These are phyloP conservation scores for Monilinia polystroma DNA, from an alignment of 2,329 filamentous ascomycete species.

Conservation along the genomic window DNA sequence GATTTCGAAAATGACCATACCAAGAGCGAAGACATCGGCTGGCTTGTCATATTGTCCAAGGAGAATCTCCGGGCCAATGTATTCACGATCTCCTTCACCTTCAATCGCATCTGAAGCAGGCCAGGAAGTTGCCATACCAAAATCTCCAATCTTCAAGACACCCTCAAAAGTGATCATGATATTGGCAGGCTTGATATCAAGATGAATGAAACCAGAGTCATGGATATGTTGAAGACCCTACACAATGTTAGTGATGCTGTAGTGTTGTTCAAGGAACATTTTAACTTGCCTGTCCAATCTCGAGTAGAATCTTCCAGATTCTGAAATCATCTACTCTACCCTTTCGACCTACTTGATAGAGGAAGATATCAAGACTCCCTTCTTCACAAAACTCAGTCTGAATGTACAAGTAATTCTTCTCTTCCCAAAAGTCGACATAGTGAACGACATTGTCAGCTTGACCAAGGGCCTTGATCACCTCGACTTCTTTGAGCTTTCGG, in stretches of 20 bases:
- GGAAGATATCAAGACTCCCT: conserved; percentile 82
- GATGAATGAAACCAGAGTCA: conserved; percentile 78
- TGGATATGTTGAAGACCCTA: conserved; percentile 91
- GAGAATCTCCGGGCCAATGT: conserved; percentile 91
- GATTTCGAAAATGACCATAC: conserved; percentile 91
- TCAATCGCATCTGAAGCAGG: conserved; percentile 76
- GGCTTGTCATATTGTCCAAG: conserved; percentile 84
- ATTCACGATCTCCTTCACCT: conserved; percentile 92
- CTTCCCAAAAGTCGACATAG: conserved; percentile 85
- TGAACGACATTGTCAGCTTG: conserved; percentile 83
- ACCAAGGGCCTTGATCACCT: conserved; percentile 71
- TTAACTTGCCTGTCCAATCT: conserved; percentile 71
- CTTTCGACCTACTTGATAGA: conserved; percentile 77
- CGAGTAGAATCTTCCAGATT: conserved; percentile 96
- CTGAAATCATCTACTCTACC: conserved; percentile 93
- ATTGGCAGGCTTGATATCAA: conserved; percentile 84
- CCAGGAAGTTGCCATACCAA: conserved; percentile 77
- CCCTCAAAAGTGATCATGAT: conserved; percentile 80
- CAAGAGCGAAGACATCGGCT: conserved; percentile 90
- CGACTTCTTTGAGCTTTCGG: conserved; percentile 79
- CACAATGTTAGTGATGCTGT: conserved; percentile 33
- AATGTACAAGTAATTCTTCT: conserved; percentile 83
- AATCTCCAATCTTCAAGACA: conserved; percentile 80
- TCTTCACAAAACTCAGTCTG: conserved; percentile 97
- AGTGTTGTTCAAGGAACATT: background rate